These are phyloP conservation scores for Cladosporium oxysporum DNA, from an alignment of 2,329 filamentous ascomycete species.

Conservation along the genomic window DNA sequence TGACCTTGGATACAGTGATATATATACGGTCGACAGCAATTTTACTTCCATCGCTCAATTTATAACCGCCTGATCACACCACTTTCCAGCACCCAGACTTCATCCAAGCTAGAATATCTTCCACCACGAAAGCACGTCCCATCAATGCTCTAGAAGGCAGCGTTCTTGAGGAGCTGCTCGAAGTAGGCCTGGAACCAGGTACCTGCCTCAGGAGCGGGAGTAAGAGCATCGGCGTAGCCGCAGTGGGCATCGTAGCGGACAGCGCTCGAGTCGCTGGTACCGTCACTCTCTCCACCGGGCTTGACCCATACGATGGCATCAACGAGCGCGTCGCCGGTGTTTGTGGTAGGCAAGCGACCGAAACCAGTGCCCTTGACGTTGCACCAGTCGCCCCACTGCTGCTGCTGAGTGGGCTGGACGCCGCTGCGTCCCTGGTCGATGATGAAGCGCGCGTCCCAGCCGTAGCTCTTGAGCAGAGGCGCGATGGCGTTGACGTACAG, in stretches of 20 bases:
- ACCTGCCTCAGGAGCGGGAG: slow-evolving; percentile 70
- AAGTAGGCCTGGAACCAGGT: slow-evolving; percentile 62
- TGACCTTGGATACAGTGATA: background rate
- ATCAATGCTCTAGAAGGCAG: slow-evolving; percentile 24
- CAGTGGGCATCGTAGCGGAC: slow-evolving; percentile 58
- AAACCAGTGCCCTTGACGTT: slow-evolving; percentile 66
- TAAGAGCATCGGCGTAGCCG: slow-evolving; percentile 54
- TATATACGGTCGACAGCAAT: background rate
- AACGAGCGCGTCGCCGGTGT: slow-evolving; percentile 59
- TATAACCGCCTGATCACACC: background rate
- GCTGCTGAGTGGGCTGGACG: slow-evolving; percentile 59
- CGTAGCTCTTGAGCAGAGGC: slow-evolving; percentile 49
- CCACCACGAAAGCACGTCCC: background rate
- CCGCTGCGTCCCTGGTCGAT: slow-evolving; percentile 62
- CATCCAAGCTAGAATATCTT: background rate
- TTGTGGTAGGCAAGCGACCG: slow-evolving; percentile 62
- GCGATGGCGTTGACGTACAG: slow-evolving; percentile 54
- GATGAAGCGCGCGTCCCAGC: slow-evolving; percentile 58
- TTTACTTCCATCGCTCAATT: background rate
- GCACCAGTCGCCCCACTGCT: slow-evolving; percentile 67
- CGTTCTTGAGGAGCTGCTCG: slow-evolving; percentile 39
- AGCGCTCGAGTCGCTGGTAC: slow-evolving; percentile 46
- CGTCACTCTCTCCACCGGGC: slow-evolving; percentile 61
- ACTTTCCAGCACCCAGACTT: background rate
- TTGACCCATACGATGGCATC: slow-evolving; percentile 73